Evolutionary conservation across 129 eudicot species (phyloP).

Genomic region (Pseudognaphalium luteoalbum): DNA sequence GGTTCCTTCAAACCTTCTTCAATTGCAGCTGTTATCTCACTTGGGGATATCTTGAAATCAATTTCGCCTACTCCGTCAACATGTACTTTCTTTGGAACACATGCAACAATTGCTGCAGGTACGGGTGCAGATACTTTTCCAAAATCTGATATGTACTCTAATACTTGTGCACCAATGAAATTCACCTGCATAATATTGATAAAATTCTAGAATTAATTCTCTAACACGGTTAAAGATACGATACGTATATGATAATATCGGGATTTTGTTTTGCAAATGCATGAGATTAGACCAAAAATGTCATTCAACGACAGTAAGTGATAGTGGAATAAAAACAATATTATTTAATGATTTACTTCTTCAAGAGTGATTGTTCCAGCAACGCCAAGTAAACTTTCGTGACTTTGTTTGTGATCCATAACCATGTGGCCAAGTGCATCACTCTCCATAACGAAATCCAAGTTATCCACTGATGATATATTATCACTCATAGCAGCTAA

Average conservation of each 20-base stretch:
- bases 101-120: conserved; percentile 96
- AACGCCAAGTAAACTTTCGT: conserved; percentile 82
- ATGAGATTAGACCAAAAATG: not conserved
- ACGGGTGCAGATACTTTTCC: conserved; percentile 91
- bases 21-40: conserved; percentile 77
- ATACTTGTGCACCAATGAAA: conserved; percentile 74
- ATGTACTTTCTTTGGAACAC: conserved; percentile 86
- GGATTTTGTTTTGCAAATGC: not conserved
- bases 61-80: conserved; percentile 81
- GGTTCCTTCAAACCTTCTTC: conserved; percentile 87
- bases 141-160: conserved; percentile 89
- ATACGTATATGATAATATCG: not conserved
- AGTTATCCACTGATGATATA: conserved; percentile 86
- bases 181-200: conserved; percentile 55
- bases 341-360: conserved; percentile 54
- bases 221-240: not conserved
- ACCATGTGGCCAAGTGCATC: conserved; percentile 94
- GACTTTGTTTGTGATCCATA: conserved; percentile 97
- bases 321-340: not conserved
- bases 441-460: conserved; percentile 96
- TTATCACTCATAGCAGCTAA: conserved; percentile 98
- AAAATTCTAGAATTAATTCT: not conserved
- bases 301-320: not conserved
- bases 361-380: conserved; percentile 91
- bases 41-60: conserved; percentile 79